Base-by-base conservation (phyloP, 2,329 filamentous ascomycete genomes). In the Clonostachys rosea region DNA sequence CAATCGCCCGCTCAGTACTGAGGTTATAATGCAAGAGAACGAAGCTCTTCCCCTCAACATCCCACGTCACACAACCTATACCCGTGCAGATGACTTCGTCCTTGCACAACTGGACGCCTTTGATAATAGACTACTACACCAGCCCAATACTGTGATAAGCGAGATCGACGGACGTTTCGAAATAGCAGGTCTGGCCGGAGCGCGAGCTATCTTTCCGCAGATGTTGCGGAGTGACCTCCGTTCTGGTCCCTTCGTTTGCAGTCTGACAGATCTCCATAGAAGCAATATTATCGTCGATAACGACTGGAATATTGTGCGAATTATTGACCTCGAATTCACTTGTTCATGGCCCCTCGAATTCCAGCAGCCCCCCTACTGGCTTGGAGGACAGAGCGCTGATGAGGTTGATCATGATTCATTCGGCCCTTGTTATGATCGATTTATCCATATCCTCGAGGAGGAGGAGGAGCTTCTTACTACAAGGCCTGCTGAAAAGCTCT, bases 191-290 rank as follows among this genome's bases (percentile, higher is more conserved):
- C 50, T 54, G 11, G 49, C 47, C 41, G 53, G 48, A 39, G 52
- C 50, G 11, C 30, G 30, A 37, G 40, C 40, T 33, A 34, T 52
- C 33, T 52, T 52, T 14, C 51, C 52, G 10, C 50, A 51, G 37
- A 46, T 56, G 16, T 52, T 64, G 41, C 45, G 50, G 45, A 55
- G 41, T 33, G 53, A 59, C 7, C 43, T 53, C 24, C 17, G 40
- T 13, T 42, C 59, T 24, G 59, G 60, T 13, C 59, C 60, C 10
- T 64, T 60, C 51, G 44, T 50, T 44, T 54, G 64, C 40, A 42
- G 45, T 40, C 46, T 66, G 33, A 63, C 59, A 43, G 58, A 66
- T 48, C 51, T 66, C 20, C 56, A 63, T 51, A 52, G 47, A 47
- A 18, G 18, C 18, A 18, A 18, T 18, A 18, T 18, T 18, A 18